phyloP scores from a whole-genome alignment of 768 basidiomycete genomes.

The Leucosporidium scottii region DNA sequence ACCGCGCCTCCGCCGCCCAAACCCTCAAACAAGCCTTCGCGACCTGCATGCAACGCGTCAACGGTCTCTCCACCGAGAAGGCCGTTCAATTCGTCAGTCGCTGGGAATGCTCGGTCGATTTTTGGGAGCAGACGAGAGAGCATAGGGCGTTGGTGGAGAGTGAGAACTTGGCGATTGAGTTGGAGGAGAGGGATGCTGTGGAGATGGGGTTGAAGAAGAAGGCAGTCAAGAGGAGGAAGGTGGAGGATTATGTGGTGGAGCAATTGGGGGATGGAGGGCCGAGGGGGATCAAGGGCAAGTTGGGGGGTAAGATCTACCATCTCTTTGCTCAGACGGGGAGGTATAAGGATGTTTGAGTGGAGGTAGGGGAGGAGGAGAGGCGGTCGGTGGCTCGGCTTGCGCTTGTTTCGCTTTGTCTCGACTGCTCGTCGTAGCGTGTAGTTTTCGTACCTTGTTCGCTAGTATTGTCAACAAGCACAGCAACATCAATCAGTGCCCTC shows the following conservation, averaged over 20 bases:
- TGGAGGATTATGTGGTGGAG: slow-evolving; percentile 21
- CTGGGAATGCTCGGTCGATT: slow-evolving; percentile 39
- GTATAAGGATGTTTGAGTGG: slow-evolving; percentile 2
- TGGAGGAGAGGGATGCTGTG: neutral
- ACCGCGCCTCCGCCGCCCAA: slow-evolving; percentile 39
- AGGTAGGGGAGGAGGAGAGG: neutral
- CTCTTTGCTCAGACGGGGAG: slow-evolving; percentile 12
- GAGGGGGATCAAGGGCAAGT: slow-evolving; percentile 25
- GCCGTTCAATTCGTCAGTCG: slow-evolving; percentile 40
- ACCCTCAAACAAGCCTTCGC: slow-evolving; percentile 41
- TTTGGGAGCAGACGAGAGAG: slow-evolving; percentile 8
- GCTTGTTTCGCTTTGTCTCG: neutral
- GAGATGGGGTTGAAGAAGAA: neutral
- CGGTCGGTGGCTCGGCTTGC: neutral
- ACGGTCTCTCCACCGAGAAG: slow-evolving; percentile 43
- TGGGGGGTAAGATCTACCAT: slow-evolving; percentile 20
- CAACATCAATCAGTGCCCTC: neutral
- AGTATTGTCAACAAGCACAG: neutral
- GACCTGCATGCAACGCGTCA: slow-evolving; percentile 43
- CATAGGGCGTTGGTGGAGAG: slow-evolving; percentile 9
- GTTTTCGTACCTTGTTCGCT: neutral
- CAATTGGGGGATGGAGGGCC: slow-evolving; percentile 6
- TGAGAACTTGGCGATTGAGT: slow-evolving; percentile 11
- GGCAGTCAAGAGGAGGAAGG: slow-evolving; percentile 20
- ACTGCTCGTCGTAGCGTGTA: neutral